These are phyloP conservation scores for Discostella stelligera DNA, from an alignment of 352 stramenopile genomes.

Conservation along the genomic window DNA sequence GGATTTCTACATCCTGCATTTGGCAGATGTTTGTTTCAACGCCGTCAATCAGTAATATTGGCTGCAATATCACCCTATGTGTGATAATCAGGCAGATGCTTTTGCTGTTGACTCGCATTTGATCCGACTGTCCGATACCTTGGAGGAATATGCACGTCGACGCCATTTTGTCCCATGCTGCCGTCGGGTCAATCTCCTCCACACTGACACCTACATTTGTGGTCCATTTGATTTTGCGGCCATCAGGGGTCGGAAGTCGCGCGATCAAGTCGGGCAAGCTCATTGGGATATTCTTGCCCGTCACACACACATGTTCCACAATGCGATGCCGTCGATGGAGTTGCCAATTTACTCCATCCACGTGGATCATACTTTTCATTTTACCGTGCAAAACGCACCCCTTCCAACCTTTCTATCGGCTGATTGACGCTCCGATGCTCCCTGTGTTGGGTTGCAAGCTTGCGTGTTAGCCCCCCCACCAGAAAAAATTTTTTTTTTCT, in stretches of 20 bases:
- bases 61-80: background rate
- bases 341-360: too few species aligned
- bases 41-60: background rate
- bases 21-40: background rate
- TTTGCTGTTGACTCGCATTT: background rate
- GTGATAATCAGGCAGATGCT: background rate
- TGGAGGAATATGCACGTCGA: background rate
- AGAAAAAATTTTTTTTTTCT: too few species aligned
- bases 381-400: too few species aligned
- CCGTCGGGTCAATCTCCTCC: constrained; percentile 2
- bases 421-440: too few species aligned
- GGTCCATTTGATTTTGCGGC: background rate
- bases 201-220: background rate
- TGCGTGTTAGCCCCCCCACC: too few species aligned
- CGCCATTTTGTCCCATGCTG: constrained; percentile 1
- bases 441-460: too few species aligned
- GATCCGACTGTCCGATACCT: background rate
- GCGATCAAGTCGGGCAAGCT: background rate
- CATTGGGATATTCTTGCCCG: background rate
- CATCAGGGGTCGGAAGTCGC: background rate
- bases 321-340: background rate
- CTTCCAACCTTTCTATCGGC: too few species aligned
- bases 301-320: background rate
- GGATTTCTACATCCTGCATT: background rate
- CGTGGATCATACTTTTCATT: too few species aligned